Evolutionary conservation across 805 yeast species (phyloP).

Genomic region (Candida vaughaniae): DNA sequence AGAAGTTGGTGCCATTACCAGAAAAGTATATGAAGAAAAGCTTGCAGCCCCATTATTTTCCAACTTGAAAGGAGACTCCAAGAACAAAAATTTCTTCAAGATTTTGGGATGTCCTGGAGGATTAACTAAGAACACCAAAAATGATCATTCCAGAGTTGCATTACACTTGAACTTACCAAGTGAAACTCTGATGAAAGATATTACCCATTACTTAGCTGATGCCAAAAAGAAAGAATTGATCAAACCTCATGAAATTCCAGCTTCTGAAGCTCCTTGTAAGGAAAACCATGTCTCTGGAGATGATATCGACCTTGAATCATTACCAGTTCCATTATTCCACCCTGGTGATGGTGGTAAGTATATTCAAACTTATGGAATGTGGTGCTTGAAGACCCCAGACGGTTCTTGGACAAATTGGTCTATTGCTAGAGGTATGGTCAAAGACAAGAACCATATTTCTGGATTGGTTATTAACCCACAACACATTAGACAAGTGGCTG

Average conservation of each 20-base stretch:
- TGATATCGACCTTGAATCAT: constrained; percentile 15
- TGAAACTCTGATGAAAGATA: constrained; percentile 19
- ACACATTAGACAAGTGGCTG: constrained; percentile 22
- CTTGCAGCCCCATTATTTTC: constrained; percentile 22
- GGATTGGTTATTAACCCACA: constrained; percentile 26
- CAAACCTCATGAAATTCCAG: constrained; percentile 14
- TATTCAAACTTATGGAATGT: constrained; percentile 28
- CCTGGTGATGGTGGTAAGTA: constrained; percentile 23
- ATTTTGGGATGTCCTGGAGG: constrained; percentile 24
- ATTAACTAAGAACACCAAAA: constrained; percentile 11
- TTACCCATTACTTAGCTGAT: constrained; percentile 19
- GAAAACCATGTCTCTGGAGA: constrained; percentile 18
- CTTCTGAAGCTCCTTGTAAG: constrained; percentile 18
- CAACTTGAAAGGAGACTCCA: constrained; percentile 16
- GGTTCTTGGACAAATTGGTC: constrained; percentile 27
- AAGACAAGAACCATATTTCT: constrained; percentile 19
- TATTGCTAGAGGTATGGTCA: constrained; percentile 25
- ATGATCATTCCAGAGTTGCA: constrained; percentile 24
- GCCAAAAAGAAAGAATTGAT: constrained; percentile 15
- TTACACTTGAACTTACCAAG: constrained; percentile 20
- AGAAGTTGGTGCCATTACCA: constrained; percentile 27
- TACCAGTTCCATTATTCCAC: constrained; percentile 22
- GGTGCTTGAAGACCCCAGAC: constrained; percentile 23
- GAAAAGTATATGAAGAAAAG: constrained; percentile 21
- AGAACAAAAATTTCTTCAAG: constrained; percentile 9